Conservation (phyloP, 352 stramenopile species). For the Phytophthora niederhauseri region DNA sequence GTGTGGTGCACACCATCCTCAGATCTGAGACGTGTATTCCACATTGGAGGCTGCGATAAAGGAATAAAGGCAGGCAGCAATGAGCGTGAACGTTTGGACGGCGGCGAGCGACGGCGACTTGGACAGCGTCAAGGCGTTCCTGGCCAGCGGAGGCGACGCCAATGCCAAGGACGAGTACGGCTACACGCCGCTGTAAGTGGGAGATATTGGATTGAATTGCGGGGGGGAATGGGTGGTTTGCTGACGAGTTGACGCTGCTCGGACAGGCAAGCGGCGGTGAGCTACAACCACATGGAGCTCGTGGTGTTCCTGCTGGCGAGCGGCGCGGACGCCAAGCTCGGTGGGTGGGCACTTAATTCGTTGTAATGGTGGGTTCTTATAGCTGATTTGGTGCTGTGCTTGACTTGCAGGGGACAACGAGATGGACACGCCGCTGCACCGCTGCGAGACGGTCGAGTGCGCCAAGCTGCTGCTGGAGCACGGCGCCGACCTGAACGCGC, state of each 20-base stretch:
- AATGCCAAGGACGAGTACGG: constrained; percentile 71
- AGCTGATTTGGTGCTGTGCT: neutral
- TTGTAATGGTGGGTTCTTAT: neutral
- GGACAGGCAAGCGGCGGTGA: constrained; percentile 66
- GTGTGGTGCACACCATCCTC: constrained; percentile 1
- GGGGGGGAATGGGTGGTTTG: neutral
- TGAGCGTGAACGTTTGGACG: constrained; percentile 63
- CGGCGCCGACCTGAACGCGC: constrained; percentile 66
- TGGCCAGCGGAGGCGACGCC: constrained; percentile 48
- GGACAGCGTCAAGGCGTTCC: constrained; percentile 53
- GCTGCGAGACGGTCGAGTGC: constrained; percentile 63
- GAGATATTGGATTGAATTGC: constrained; percentile 26
- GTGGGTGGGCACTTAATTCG: constrained; percentile 17
- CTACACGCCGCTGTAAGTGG: constrained; percentile 68
- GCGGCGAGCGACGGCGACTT: constrained; percentile 65
- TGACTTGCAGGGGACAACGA: constrained; percentile 60
- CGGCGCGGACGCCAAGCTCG: constrained; percentile 48
- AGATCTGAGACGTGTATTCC: neutral
- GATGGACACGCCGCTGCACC: constrained; percentile 69
- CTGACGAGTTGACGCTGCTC: neutral
- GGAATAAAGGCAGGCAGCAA: neutral
- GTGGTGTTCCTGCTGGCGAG: constrained; percentile 53
- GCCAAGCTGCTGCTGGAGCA: constrained; percentile 61
- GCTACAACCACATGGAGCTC: constrained; percentile 71
- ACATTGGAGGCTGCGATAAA: too few relatives aligned